phyloP scores from a whole-genome alignment of 495 filamentous ascomycete species.

The Xylaria sp. region DNA sequence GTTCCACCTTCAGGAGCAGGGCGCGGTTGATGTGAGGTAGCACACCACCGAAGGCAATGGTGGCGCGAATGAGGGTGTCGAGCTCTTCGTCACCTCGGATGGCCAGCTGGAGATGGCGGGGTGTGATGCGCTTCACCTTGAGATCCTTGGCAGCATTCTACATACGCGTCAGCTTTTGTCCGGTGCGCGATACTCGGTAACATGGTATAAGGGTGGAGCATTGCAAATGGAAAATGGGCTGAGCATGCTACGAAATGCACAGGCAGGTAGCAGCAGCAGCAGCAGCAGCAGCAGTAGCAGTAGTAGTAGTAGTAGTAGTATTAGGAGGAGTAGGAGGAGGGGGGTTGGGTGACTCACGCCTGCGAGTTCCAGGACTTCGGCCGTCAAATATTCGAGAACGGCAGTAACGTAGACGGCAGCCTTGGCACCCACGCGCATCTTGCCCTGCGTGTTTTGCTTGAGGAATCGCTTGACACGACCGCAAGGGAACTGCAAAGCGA shows the following conservation, averaged over 20 bases:
- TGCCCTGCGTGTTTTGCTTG: constrained; percentile 98
- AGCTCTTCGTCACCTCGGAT: constrained; percentile 99
- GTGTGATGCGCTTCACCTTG: constrained; percentile 99
- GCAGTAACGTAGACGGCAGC: constrained; percentile 98
- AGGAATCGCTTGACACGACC: constrained; percentile 99
- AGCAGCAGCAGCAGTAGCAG: too few relatives aligned
- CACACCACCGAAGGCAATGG: constrained; percentile 98
- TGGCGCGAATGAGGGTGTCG: constrained; percentile 95
- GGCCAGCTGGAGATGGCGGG: constrained; percentile 95
- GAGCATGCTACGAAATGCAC: not conserved
- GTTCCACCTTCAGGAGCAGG: constrained; percentile 95
- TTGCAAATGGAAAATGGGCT: not conserved
- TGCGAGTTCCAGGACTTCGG: constrained; percentile 97
- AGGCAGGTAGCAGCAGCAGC: too few relatives aligned
- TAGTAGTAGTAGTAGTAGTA: too few relatives aligned
- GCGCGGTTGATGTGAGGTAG: constrained; percentile 98
- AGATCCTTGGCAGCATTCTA: constrained; percentile 97
- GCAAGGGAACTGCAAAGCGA: constrained; percentile 81
- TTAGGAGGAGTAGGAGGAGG: constrained; percentile 23
- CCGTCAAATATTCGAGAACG: constrained; percentile 96
- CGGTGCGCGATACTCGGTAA: not conserved
- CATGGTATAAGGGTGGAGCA: constrained; percentile 13
- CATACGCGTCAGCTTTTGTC: constrained; percentile 28
- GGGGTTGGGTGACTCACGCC: constrained; percentile 64
- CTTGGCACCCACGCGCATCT: constrained; percentile 99